These are phyloP conservation scores for Monilinia polystroma DNA, from an alignment of 2,329 filamentous ascomycete species.

Conservation along the genomic window DNA sequence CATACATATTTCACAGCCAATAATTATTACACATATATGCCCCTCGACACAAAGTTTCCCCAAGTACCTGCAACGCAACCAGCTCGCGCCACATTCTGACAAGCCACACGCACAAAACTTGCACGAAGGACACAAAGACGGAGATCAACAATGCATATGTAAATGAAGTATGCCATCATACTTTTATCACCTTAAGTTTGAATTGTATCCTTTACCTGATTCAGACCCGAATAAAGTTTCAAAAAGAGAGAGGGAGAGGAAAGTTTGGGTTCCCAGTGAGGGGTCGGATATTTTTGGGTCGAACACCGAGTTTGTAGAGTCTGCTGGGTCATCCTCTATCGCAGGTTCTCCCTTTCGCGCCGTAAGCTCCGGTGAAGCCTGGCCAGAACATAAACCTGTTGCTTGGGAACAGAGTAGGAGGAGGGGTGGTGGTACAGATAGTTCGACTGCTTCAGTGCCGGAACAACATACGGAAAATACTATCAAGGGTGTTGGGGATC, in stretches of 20 bases:
- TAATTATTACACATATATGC: background rate
- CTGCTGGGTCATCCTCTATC: no score
- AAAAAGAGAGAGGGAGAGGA: slow-evolving; percentile 23
- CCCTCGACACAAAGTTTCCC: background rate
- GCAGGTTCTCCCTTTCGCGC: background rate
- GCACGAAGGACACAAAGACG: background rate
- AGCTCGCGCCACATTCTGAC: background rate
- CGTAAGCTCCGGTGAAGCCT: slow-evolving; percentile 13
- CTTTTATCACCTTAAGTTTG: slow-evolving; percentile 66
- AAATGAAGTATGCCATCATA: slow-evolving; percentile 44
- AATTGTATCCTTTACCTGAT: slow-evolving; percentile 51
- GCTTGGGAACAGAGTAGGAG: background rate
- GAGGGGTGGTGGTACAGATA: background rate
- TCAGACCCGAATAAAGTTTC: slow-evolving; percentile 12
- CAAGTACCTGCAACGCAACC: background rate
- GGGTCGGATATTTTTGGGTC: slow-evolving; percentile 47
- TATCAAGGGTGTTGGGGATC: background rate
- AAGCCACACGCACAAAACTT: background rate
- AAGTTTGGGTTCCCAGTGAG: slow-evolving; percentile 52
- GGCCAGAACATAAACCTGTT: slow-evolving; percentile 33
- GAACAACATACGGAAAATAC: slow-evolving; percentile 26
- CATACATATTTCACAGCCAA: background rate
- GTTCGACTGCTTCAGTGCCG: background rate
- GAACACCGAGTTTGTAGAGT: background rate
- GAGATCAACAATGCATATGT: slow-evolving; percentile 3